Base-by-base conservation (phyloP, 371 early-diverging fungal genomes). In the Mucor plumbeus region DNA sequence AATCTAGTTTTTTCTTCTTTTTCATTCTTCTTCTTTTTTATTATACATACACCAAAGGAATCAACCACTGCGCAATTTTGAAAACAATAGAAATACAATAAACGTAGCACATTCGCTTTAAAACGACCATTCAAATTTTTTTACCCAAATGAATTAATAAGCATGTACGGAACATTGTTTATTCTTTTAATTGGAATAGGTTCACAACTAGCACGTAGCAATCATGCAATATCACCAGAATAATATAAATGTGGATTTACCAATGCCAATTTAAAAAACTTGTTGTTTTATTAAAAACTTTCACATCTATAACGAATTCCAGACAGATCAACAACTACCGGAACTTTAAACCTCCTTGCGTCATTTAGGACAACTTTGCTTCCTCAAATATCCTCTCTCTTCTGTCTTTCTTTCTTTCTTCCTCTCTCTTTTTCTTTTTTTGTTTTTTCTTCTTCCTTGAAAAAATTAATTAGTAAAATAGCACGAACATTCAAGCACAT, bases 341-440 rank as follows among this genome's bases (percentile, higher is more conserved):
- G 50, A 50, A 50, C 50, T 50, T 50, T 50, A 50, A 50, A 50
- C 50, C 26, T 11, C 50, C 26, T 50, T 50, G 50, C 50, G 50
- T 50, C 50, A 50, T 50, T 50, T 21, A 26, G 50, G 11, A 50
- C 21, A 50, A 19, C 50, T 21, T 26, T 48, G n/a, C 8, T 55
- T 34, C 33, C 21, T 56, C 54, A 54, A 26, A 54, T 54, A 10
- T 33, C 26, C 11, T 54, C n/a, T 15, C 9, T 34, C 11, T 34
- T 31, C n/a, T n/a, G n/a, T 26, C 4, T 50, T 26, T 50, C 11
- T 50, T 50, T 50, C 9, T 50, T 13, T 50, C 26, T 50, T 10
- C 5, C 26, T 26, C 26, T 21, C 50, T 26, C 11, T 21, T 41
- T 14, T 50, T 50, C 48, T 13, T 13, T 50, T 19, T 50, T 19